phyloP scores from a whole-genome alignment of 306 rosid species.

The Cucurbita argyrosperma region DNA sequence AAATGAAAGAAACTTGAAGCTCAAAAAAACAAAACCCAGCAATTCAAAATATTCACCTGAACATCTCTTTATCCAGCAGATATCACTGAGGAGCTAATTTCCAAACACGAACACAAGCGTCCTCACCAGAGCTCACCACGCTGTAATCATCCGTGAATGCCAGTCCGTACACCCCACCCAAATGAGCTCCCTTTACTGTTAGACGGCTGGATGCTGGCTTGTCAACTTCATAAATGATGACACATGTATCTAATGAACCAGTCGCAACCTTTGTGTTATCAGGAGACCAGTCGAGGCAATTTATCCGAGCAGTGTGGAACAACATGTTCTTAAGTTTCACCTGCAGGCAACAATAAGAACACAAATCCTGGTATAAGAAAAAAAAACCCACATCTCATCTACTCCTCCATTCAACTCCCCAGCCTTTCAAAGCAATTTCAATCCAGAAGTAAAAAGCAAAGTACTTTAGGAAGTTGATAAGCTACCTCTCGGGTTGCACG shows the following conservation, averaged over 20 bases:
- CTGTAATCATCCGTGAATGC: conserved; percentile 64
- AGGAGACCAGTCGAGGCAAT: conserved; percentile 96
- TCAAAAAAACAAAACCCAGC: conserved; percentile 1
- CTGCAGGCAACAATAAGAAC: conserved; percentile 24
- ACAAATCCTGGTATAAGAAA: neutral
- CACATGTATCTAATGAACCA: conserved; percentile 78
- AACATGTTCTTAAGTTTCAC: conserved; percentile 85
- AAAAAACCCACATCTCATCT: neutral
- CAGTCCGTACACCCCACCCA: conserved; percentile 92
- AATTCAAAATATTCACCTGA: conserved; percentile 3
- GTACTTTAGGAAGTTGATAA: neutral
- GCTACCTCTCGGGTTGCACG: conserved; percentile 54
- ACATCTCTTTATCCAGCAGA: neutral
- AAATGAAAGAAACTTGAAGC: neutral
- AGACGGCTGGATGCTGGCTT: conserved; percentile 72
- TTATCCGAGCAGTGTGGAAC: conserved; percentile 87
- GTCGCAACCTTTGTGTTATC: conserved; percentile 69
- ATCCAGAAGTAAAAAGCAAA: neutral
- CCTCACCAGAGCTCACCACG: conserved; percentile 93
- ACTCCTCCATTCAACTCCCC: neutral
- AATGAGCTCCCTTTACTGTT: conserved; percentile 77
- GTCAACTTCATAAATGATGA: conserved; percentile 68
- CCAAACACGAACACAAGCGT: conserved; percentile 96
- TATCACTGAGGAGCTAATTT: conserved; percentile 46
- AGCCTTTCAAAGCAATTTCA: neutral